A percentile compares a stretch with the other conserved stretches of the same genome.
These are phyloP conservation scores for Paramecium sonneborni DNA, from an alignment of 73 alveolate species.

Conservation along the genomic window DNA sequence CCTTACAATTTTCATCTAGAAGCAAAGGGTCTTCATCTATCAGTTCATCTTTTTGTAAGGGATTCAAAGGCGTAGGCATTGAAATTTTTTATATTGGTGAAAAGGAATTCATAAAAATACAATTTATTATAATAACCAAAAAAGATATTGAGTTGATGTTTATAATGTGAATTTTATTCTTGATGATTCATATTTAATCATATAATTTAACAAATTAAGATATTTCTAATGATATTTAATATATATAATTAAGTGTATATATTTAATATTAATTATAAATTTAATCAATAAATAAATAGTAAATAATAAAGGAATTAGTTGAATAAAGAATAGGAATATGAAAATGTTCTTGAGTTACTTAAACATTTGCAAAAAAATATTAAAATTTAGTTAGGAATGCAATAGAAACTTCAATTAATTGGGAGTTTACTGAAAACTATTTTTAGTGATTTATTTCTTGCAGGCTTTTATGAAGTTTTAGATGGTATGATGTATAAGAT, in stretches of 20 bases:
- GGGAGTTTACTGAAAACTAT: conserved; percentile 29
- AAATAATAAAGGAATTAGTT: background rate
- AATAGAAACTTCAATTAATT: conserved; percentile 57
- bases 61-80: background rate
- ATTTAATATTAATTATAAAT: background rate
- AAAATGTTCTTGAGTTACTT: background rate
- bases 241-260: background rate
- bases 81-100: background rate
- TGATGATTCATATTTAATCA: background rate
- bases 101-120: background rate
- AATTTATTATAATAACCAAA: background rate
- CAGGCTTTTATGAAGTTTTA: conserved; percentile 53
- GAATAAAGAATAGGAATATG: conserved; percentile 2
- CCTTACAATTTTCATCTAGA: background rate
- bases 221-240: background rate
- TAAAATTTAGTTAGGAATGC: background rate
- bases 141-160: background rate
- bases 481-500: background rate
- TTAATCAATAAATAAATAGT: background rate
- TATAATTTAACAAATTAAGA: background rate
- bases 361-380: background rate
- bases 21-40: background rate
- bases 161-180: background rate
- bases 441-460: conserved; percentile 50
- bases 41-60: background rate